Evolutionary conservation across 1,284 basidiomycete genomes (phyloP).

Genomic region (Apiotrichum sp.): DNA sequence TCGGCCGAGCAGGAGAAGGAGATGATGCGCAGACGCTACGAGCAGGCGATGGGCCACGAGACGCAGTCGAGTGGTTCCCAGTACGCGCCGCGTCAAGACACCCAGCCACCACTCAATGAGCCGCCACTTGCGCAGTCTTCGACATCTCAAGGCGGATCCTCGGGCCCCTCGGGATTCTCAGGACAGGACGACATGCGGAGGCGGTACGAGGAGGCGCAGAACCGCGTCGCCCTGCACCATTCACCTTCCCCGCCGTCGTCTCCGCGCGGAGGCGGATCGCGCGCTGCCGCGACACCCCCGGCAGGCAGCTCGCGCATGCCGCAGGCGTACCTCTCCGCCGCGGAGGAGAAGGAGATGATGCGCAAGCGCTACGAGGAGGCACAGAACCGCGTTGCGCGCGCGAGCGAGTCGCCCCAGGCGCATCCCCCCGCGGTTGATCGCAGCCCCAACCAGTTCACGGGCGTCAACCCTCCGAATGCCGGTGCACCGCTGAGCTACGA

Average conservation of each 20-base stretch:
- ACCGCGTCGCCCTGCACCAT: neutral
- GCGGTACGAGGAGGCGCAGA: slow-evolving; percentile 31
- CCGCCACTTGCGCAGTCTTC: too few species aligned
- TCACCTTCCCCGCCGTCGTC: neutral
- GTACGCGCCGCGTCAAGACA: too few species aligned
- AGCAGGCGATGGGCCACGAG: slow-evolving; percentile 9
- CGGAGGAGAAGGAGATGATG: slow-evolving; percentile 22
- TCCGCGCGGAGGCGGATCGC: neutral
- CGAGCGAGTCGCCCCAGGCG: neutral
- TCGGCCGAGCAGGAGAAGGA: slow-evolving; percentile 31
- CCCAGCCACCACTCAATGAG: too few species aligned
- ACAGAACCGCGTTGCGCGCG: slow-evolving; percentile 47
- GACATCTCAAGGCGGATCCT: neutral
- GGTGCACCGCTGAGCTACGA: neutral
- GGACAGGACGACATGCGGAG: slow-evolving; percentile 10
- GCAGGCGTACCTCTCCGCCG: slow-evolving; percentile 4
- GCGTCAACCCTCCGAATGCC: too few species aligned
- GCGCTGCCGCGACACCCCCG: neutral
- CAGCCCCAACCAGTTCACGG: too few species aligned
- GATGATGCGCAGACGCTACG: slow-evolving; percentile 34
- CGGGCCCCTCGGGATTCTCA: neutral
- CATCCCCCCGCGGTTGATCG: too few species aligned
- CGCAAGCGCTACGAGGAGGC: slow-evolving; percentile 37
- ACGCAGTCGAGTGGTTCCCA: neutral
- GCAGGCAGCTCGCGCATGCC: neutral